These are phyloP conservation scores for Chiua virens DNA, from an alignment of 768 basidiomycete species.

Conservation along the genomic window DNA sequence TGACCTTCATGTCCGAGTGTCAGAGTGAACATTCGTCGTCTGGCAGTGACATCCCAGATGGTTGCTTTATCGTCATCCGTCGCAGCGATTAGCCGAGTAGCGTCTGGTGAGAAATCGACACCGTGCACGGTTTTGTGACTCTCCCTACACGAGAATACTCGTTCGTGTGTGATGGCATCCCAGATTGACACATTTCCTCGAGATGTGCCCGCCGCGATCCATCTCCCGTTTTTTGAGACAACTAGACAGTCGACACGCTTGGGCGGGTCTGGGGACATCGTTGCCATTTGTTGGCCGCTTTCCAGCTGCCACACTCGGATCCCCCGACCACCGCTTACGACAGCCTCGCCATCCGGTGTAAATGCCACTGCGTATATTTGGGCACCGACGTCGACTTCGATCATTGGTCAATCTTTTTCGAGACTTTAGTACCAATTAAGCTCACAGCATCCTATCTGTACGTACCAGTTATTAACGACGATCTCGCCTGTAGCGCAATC, in stretches of 20 bases:
- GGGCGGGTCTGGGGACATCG: neutral
- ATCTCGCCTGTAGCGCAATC: too few relatives aligned
- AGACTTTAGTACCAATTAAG: too few relatives aligned
- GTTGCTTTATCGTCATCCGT: neutral
- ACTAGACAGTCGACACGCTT: neutral
- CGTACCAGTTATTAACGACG: too few relatives aligned
- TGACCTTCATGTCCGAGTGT: neutral
- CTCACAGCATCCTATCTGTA: too few relatives aligned
- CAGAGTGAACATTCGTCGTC: neutral
- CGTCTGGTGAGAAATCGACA: slow-evolving; percentile 6
- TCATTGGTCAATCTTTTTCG: too few relatives aligned
- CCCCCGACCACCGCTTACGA: neutral
- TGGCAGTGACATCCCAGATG: neutral
- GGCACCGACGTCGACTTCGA: neutral
- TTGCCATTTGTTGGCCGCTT: neutral
- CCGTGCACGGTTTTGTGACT: neutral
- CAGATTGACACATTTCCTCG: neutral
- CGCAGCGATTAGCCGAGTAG: neutral
- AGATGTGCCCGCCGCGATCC: slow-evolving; percentile 2
- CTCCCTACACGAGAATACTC: neutral
- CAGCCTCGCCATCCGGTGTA: neutral
- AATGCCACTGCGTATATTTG: neutral
- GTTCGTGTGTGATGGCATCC: neutral
- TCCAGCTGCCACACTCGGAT: slow-evolving; percentile 2
- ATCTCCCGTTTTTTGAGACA: neutral